Evolutionary conservation across 306 rosid species (phyloP), one percentile per base, ranked within the genome.

Genomic region (Albizia julibrissin): DNA sequence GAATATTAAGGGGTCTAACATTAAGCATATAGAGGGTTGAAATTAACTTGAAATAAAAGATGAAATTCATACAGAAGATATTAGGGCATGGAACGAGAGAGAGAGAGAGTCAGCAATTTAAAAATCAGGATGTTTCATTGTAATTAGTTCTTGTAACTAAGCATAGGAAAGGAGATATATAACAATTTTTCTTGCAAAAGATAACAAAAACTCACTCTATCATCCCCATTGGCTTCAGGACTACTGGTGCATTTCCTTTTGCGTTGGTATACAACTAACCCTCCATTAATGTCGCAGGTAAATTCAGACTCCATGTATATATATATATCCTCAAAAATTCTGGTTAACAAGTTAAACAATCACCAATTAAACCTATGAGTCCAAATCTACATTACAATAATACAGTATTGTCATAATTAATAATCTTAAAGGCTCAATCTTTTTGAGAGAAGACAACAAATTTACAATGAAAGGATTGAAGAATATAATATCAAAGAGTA

Each of bases 161-260:
- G 44, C 39, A 43, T 65, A 66, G 31, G 6, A 78, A 5, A 16
- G 29, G n/a, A 67, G 16, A 46, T 46, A 34, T 6, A 34, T 6
- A 37, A 37, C 40, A 6, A 37, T 37, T 37, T 37, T 37, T 37
- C 40, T 37, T 37, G 40, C 40, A 24, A 74, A 74, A 22, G 34
- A 8, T 3, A 80, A 56, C 26, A 7, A 70, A 50, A 68, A 19
- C 81, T 75, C 52, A 82, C 81, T 68, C 11, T 29, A 52, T 52
- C n/a, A 52, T 52, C 61, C 24, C 24, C 61, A 11, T 56, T 12
- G 27, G 24, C 33, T 47, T 37, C 58, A 33, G 18, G 40, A 71
- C 22, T 1, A 58, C 34, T 8, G 19, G n/a, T 12, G n/a, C 5
- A 0, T 71, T 65, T 65, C n/a, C 18, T 62, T 40, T n/a, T 73